Conservation (phyloP, 108 stramenopile genomes). For the Mayamaea pseudoterrestris region DNA sequence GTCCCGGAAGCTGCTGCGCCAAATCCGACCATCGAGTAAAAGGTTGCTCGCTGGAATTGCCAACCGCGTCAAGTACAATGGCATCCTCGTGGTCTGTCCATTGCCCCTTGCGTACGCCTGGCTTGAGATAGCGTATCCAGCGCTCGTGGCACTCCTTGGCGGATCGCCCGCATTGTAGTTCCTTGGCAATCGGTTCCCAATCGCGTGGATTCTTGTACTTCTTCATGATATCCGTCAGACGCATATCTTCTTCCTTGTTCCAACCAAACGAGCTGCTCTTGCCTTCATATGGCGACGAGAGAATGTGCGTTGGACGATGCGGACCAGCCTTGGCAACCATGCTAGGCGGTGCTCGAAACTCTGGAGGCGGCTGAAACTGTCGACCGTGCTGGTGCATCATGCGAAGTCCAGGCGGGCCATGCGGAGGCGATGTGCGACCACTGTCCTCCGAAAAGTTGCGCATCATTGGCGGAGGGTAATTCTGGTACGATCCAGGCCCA, state of each 20-base stretch:
- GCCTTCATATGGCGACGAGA: background rate
- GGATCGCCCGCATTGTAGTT: constrained; percentile 40
- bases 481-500: background rate
- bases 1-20: constrained; percentile 70
- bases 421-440: constrained; percentile 30
- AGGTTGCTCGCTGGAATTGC: constrained; percentile 56
- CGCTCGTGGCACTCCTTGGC: constrained; percentile 76
- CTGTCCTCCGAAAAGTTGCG: constrained; percentile 41
- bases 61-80: constrained; percentile 69
- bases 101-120: constrained; percentile 72
- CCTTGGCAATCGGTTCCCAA: constrained; percentile 81
- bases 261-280: constrained; percentile 37
- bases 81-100: constrained; percentile 75
- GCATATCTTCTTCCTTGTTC: constrained; percentile 64
- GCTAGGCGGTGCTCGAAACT: constrained; percentile 36
- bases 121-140: constrained; percentile 76
- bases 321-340: constrained; percentile 12
- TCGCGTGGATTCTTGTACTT: constrained; percentile 75
- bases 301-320: constrained; percentile 19
- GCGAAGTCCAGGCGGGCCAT: constrained; percentile 12
- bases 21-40: constrained; percentile 83
- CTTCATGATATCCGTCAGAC: constrained; percentile 66
- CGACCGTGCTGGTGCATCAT: constrained; percentile 5
- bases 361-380: constrained; percentile 19
- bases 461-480: constrained; percentile 12